A percentile compares a stretch with the other conserved stretches of the same genome.
Evolutionary conservation across 2,329 filamentous ascomycete genomes (phyloP).

Genomic region (Dactylellina leptospora): DNA sequence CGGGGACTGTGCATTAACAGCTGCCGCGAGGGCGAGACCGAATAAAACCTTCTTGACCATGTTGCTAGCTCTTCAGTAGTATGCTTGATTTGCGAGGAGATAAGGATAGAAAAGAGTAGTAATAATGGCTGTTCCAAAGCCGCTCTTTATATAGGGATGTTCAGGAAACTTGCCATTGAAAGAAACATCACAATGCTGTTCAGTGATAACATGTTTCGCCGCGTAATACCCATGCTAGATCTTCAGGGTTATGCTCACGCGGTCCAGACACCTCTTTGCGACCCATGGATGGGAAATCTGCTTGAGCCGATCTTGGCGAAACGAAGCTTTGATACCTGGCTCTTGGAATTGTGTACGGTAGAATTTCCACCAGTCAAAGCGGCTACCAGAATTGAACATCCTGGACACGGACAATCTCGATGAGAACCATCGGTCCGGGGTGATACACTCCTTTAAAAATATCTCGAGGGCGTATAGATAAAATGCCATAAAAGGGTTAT

Average conservation of each 20-base stretch:
- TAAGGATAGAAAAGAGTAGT: too few species aligned
- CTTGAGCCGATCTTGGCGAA: constrained; percentile 14
- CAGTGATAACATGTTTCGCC: not conserved
- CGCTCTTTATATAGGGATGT: constrained; percentile 8
- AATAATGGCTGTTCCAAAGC: too few species aligned
- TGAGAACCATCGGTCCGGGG: constrained; percentile 18
- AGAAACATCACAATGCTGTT: too few species aligned
- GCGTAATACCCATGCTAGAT: too few species aligned
- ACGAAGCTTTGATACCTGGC: constrained; percentile 26
- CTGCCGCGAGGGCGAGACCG: constrained; percentile 41
- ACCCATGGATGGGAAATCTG: constrained; percentile 5
- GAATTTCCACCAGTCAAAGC: constrained; percentile 47
- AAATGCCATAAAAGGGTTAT: too few species aligned
- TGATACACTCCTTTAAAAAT: constrained; percentile 4
- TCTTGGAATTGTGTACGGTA: not conserved
- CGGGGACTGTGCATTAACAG: constrained; percentile 32
- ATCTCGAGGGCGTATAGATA: constrained; percentile 3
- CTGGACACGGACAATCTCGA: constrained; percentile 50
- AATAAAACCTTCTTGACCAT: constrained; percentile 47
- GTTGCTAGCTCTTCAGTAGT: not conserved
- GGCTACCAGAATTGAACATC: constrained; percentile 17
- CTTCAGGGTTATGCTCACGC: too few species aligned
- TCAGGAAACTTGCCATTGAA: too few species aligned
- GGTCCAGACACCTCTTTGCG: too few species aligned
- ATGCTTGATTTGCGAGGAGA: too few species aligned